phyloP scores from a whole-genome alignment of 2,329 filamentous ascomycete genomes.

The Ceratocystis cacaofunesta region DNA sequence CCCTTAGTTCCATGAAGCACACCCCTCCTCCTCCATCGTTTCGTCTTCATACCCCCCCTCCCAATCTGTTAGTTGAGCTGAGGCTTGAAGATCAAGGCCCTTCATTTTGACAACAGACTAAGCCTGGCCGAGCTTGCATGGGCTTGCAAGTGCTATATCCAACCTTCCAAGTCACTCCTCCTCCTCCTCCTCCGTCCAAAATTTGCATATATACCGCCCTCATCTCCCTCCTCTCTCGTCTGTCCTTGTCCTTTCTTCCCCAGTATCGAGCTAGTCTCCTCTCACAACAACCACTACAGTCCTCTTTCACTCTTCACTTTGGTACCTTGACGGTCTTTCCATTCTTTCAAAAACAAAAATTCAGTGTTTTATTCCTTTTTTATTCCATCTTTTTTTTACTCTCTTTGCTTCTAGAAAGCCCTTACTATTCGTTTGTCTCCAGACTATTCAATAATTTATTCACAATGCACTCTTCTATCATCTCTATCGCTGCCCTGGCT shows the following conservation, averaged over 20 bases:
- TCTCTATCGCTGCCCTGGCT: conserved; percentile 10
- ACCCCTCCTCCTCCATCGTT: not conserved
- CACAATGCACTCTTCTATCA: conserved; percentile 14
- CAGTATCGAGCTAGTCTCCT: conserved; percentile 16
- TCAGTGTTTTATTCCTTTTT: not conserved
- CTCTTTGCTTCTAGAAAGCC: not conserved
- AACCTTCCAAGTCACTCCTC: not conserved
- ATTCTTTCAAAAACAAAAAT: not conserved
- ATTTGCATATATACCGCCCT: conserved; percentile 7
- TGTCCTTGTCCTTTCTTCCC: conserved; percentile 1
- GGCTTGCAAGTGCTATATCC: not conserved
- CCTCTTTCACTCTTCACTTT: conserved; percentile 8
- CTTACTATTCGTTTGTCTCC: not conserved
- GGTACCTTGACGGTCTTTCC: conserved; percentile 13
- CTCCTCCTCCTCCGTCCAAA: not conserved
- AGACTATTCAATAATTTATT: not conserved
- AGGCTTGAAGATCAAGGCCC: no score
- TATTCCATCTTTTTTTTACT: not conserved
- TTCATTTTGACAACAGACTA: no score
- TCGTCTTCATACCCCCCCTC: no score
- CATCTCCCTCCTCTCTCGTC: not conserved
- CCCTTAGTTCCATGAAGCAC: not conserved
- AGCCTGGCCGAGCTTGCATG: not conserved
- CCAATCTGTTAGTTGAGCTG: no score
- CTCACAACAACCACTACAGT: conserved; percentile 5